Evolutionary conservation across 306 rosid genomes (phyloP).

Genomic region (Cicer cuneatum): DNA sequence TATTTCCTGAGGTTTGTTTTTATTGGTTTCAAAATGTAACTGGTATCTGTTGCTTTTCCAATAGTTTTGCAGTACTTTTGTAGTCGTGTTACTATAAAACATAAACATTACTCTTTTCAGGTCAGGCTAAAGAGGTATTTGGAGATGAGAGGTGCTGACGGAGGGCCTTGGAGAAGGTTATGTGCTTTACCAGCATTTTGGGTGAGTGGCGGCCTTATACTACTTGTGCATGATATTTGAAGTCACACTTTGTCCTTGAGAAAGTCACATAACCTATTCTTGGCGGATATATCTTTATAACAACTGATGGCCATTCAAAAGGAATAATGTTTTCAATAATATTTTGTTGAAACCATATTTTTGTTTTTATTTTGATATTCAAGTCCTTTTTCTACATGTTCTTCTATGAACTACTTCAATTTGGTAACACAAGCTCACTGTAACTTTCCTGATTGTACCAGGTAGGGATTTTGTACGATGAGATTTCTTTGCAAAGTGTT

Average conservation of each 20-base stretch:
- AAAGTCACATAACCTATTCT: conserved; percentile 14
- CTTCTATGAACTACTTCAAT: conserved; percentile 33
- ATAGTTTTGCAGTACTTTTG: conserved; percentile 41
- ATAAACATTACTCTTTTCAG: conserved; percentile 54
- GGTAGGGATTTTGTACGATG: conserved; percentile 94
- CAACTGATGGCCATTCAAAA: conserved; percentile 13
- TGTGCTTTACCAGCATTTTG: conserved; percentile 98
- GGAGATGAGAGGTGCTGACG: conserved; percentile 99
- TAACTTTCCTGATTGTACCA: conserved; percentile 55
- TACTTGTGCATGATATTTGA: conserved; percentile 32
- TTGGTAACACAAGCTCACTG: conserved; percentile 37
- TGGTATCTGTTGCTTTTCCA: conserved; percentile 34
- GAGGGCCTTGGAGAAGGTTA: conserved; percentile 99
- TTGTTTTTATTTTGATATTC: conserved; percentile 18
- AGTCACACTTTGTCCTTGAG: conserved; percentile 33
- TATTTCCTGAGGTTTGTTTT: conserved; percentile 86
- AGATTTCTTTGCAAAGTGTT: conserved; percentile 74
- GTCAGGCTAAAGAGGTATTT: conserved; percentile 96
- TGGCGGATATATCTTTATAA: conserved; percentile 26
- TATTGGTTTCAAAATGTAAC: conserved; percentile 28
- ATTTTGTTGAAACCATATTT: conserved; percentile 8
- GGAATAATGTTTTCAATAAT: conserved; percentile 24
- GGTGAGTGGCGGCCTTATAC: conserved; percentile 58
- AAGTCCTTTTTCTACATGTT: conserved; percentile 24
- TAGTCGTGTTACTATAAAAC: conserved; percentile 15